phyloP scores from a whole-genome alignment of 2,329 filamentous ascomycete genomes.

The Lecanicillium sp. region DNA sequence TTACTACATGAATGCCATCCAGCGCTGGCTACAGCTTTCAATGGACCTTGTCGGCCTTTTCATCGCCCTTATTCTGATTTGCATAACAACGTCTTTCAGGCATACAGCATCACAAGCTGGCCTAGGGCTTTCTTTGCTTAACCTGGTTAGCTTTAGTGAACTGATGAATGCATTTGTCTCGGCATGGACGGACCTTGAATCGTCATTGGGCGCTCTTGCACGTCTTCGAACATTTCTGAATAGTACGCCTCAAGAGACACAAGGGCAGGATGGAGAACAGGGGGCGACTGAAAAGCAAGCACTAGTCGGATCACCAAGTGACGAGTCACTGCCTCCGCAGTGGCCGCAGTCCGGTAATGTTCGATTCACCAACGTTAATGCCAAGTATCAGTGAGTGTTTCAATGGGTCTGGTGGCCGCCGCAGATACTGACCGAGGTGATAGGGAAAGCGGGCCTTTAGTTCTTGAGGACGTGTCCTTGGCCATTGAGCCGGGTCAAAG shows the following conservation, averaged over 20 bases:
- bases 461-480: too few relatives aligned
- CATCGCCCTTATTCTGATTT: background rate
- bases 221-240: background rate
- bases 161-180: background rate
- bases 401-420: too few relatives aligned
- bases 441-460: too few relatives aligned
- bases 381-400: constrained; percentile 3
- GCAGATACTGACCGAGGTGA: too few relatives aligned
- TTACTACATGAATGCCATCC: constrained; percentile 4
- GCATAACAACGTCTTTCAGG: background rate
- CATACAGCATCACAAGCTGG: background rate
- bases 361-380: background rate
- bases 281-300: too few relatives aligned
- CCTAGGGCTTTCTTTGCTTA: constrained; percentile 1
- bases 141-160: background rate
- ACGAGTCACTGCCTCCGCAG: background rate
- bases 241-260: background rate
- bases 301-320: too few relatives aligned
- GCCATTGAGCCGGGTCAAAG: too few relatives aligned
- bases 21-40: constrained; percentile 1
- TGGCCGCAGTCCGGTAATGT: background rate
- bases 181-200: constrained; percentile 1
- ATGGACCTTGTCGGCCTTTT: background rate
- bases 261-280: too few relatives aligned
- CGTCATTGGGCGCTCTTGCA: background rate